Percentiles rank a stretch among this genome's conserved stretches.
Evolutionary conservation across 306 rosid genomes (phyloP).

Genomic region (Medicago ruthenica): DNA sequence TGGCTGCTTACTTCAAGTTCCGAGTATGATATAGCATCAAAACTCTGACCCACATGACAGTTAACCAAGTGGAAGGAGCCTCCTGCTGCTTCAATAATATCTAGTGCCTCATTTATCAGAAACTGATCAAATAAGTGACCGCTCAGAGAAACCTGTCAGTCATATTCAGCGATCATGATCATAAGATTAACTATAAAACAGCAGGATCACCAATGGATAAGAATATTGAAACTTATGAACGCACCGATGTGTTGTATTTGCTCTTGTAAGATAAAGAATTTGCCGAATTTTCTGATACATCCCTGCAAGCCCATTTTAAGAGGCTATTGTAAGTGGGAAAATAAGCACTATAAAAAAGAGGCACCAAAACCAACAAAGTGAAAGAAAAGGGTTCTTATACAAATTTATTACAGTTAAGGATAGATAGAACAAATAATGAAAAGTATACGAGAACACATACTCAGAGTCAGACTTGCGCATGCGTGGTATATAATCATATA

Average conservation of each 20-base stretch:
- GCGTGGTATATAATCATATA: conserved; percentile 87
- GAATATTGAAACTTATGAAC: conserved; percentile 39
- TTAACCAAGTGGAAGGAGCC: conserved; percentile 86
- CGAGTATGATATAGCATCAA: conserved; percentile 67
- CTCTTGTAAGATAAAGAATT: conserved; percentile 49
- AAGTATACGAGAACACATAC: conserved; percentile 62
- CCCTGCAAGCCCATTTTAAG: conserved; percentile 76
- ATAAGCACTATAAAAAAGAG: neutral
- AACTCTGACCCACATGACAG: conserved; percentile 86
- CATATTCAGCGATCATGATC: conserved; percentile 39
- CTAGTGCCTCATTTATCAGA: conserved; percentile 94
- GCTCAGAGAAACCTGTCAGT: conserved; percentile 80
- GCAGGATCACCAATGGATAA: conserved; percentile 20
- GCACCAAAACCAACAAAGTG: neutral
- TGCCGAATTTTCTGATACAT: conserved; percentile 49
- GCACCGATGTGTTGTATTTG: conserved; percentile 69
- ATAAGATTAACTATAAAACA: conserved; percentile 33
- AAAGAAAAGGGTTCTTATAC: no score
- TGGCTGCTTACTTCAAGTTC: conserved; percentile 86
- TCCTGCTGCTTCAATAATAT: conserved; percentile 87
- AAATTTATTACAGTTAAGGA: no score
- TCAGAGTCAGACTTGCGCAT: conserved; percentile 68
- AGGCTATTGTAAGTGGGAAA: no score
- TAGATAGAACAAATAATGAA: neutral
- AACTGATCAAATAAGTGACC: conserved; percentile 90